Percentiles rank a stretch among this genome's conserved stretches.
These are phyloP conservation scores for Pontederia paniculata DNA, from an alignment of 176 grass and related monocot genomes.

Conservation along the genomic window DNA sequence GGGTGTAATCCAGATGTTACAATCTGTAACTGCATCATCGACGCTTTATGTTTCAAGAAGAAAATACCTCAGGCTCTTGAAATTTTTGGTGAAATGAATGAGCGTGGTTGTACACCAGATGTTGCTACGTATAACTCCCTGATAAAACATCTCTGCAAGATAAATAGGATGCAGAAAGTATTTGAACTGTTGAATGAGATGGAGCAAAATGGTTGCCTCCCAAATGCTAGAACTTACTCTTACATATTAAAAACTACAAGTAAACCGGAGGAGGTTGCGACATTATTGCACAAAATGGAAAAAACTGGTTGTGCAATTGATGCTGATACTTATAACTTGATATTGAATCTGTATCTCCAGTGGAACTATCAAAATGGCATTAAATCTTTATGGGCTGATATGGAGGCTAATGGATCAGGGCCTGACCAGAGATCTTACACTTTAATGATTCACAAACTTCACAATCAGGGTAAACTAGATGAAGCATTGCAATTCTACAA, in stretches of 20 bases:
- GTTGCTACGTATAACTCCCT: conserved; percentile 55
- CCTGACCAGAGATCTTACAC: conserved; percentile 67
- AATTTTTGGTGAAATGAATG: conserved; percentile 66
- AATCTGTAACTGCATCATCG: conserved; percentile 68
- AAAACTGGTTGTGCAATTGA: conserved; percentile 34
- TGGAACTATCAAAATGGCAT: conserved; percentile 50
- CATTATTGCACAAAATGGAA: conserved; percentile 54
- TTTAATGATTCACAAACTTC: conserved; percentile 56
- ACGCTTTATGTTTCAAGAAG: conserved; percentile 68
- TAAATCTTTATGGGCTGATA: conserved; percentile 41
- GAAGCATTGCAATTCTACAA: conserved; percentile 53
- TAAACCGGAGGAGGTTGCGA: conserved; percentile 39
- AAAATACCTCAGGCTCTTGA: conserved; percentile 49
- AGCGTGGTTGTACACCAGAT: conserved; percentile 39
- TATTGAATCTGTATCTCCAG: conserved; percentile 50
- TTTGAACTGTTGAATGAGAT: conserved; percentile 54
- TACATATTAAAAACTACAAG: conserved; percentile 43
- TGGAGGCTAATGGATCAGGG: conserved; percentile 52
- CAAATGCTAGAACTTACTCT: conserved; percentile 46
- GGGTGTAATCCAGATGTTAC: conserved; percentile 54
- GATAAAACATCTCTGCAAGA: conserved; percentile 64
- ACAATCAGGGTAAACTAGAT: conserved; percentile 43
- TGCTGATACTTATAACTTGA: conserved; percentile 50
- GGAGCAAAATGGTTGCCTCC: conserved; percentile 41
- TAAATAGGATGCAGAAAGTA: conserved; percentile 46